Base-by-base conservation (phyloP, 208 protist genomes). In the Leishmania mexicana region DNA sequence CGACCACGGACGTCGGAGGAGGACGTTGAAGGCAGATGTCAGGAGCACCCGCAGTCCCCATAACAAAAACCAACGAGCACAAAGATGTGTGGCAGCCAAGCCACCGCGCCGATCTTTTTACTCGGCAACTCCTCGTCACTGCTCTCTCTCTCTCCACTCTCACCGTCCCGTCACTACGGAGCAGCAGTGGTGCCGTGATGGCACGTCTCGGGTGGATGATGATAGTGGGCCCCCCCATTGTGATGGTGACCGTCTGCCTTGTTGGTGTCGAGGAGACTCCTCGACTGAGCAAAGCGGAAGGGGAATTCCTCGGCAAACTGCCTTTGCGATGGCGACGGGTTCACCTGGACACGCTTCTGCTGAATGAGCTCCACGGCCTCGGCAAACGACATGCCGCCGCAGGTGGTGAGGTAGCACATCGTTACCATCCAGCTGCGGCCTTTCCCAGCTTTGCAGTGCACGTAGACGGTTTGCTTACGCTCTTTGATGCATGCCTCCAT, bases 391-490 rank as follows among this genome's bases (percentile, higher is more conserved):
- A 96, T 87, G 8, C 92, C 93, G 53, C 84, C 92, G 51, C 87
- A 90, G 0, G 93, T 89, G 47, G 87, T 95, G 62, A 98, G 83
- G 80, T 98, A 98, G 68, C 93, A 94, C 89, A 97, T 96, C 35
- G 87, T 79, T 45, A 97, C 84, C 93, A 97, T 97, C 92, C 95
- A 97, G 75, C 93, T 96, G 8, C 95, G 89, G 0, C 95, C 95
- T 57, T 97, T 97, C 45, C 95, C 95, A 3, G 95, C 95, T 75
- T 98, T 98, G 87, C 95, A 98, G 85, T 98, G 95, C 38, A 97
- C 89, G 84, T 96, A 98, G 5, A 94, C 94, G 3, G 76, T 86
- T 75, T 92, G 70, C 10, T 84, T 47, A 3, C 81, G 76, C 57
- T 73, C 45, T 47, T 58, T 77, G 17, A 96, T 89, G 74, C 87